Evolutionary conservation across 495 filamentous ascomycete species (phyloP), one percentile per base, ranked within the genome.

Genomic region (Lineolata rhizophorae): DNA sequence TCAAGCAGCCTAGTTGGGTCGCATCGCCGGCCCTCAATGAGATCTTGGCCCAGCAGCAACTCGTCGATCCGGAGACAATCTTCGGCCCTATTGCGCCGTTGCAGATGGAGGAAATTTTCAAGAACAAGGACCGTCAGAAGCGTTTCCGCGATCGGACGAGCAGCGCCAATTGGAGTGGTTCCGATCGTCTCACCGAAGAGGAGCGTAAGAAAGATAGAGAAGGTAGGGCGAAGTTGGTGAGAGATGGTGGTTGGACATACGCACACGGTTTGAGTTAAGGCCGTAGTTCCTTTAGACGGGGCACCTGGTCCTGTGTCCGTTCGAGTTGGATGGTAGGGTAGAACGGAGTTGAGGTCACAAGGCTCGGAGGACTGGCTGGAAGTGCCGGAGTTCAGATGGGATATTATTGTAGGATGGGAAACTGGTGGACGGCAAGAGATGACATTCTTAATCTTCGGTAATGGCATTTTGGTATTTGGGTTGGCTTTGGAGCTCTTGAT

Each of bases 71-170:
- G 1, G 76, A 85, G 46, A 62, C 70, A 12, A 72, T 99, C 20
- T 99, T 99, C 46, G 87, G 87, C 1, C 75, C 79, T 2, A 76
- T 87, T 29, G 72, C 64, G 9, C 76, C 76, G 20, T 64, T 94
- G 45, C 72, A 77, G 38, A 78, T 99, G 65, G 87, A 99, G 46
- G 83, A 94, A 43, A 80, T 93, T 27, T 99, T 99, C 57, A 74
- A 66, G 37, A 77, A 72, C 48, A 78, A 78, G 47, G 76, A 78
- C 32, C 62, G 76, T 38, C 67, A 74, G 51, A 73, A 78, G 53
- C 73, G 76, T 49, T 95, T 91, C 58, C 64, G 90, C 16, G 70
- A 73, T 18, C 59, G 87, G 15, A 93, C 83, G 20, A 87, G 77
- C 40, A 91, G 81, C 49, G 90, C 87, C 5, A 87, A 91, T 51